A percentile compares a stretch with the other conserved stretches of the same genome.
Conservation (phyloP, 2,329 filamentous ascomycete genomes). For the Fusarium pseudograminearum region DNA sequence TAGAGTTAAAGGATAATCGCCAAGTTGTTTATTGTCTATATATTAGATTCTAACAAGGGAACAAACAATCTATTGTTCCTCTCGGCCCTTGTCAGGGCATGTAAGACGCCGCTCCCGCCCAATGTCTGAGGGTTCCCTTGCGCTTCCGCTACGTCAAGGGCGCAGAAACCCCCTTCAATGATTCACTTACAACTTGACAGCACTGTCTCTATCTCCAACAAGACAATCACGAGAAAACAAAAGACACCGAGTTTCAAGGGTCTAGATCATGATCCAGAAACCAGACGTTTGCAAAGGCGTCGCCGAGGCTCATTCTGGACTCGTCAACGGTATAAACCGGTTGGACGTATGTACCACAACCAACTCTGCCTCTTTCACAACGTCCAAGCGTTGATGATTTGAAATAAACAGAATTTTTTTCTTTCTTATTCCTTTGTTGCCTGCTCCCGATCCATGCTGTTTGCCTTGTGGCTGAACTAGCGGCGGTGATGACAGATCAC, state of each 20-base stretch:
- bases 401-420: conserved; percentile 16
- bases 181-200: conserved; percentile 4
- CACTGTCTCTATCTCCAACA: background rate
- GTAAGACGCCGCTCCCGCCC: conserved; percentile 19
- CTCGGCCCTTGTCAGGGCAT: background rate
- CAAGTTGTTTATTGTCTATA: conserved; percentile 4
- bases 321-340: conserved; percentile 10
- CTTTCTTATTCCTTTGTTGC: background rate
- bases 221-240: background rate
- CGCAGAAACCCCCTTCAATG: conserved; percentile 13
- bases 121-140: conserved; percentile 30
- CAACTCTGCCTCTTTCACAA: conserved; percentile 1
- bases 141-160: conserved; percentile 15
- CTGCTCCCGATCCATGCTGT: conserved; percentile 2
- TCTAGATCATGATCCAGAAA: conserved; percentile 22
- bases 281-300: conserved; percentile 25
- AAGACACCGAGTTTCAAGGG: background rate
- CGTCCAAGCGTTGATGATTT: conserved; percentile 24
- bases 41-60: background rate
- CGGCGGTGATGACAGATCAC: background rate
- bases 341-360: background rate
- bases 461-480: conserved; percentile 3
- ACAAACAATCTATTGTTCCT: conserved; percentile 4
- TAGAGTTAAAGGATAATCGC: background rate
- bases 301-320: conserved; percentile 20